Base-by-base conservation (phyloP, 2,329 filamentous ascomycete genomes). In the Nannizzia gypsea region DNA sequence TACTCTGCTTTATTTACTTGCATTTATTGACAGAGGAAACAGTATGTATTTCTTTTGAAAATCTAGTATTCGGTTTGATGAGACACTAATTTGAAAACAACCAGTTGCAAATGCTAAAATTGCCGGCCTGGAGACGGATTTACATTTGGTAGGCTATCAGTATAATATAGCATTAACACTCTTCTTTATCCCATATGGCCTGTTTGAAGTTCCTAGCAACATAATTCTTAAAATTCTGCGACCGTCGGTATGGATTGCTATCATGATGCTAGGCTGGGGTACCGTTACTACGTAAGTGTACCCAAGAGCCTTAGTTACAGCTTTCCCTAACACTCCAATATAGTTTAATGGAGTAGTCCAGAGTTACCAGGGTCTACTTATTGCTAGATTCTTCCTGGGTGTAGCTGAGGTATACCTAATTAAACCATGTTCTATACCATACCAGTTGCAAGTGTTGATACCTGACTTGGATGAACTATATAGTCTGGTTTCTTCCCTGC, bases 21-120 rank as follows among this genome's bases (percentile, higher is more conserved):
- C 84, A 64, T 91, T 90, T 68, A 74, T 91, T 8, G 88, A 90
- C 68, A 78, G 87, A 70, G 77, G 73, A 61, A 59, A 74, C 17
- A 63, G 59, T 62, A 36, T 58, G 61, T 58, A 13, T 36, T 31
- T 15, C 3, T 15, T 59, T 57, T 38, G n/a, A n/a, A n/a, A n/a
- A 17, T 44, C n/a, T n/a, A n/a, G 48, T n/a, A 56, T 31, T 9
- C 34, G 3, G 9, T 36, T 56, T 44, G 3, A 22, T 22, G 28
- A 15, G 34, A n/a, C n/a, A 15, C 38, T 42, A 17, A 42, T n/a
- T 2, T 42, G 15, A 6, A n/a, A n/a, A n/a, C n/a, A 6, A 42
- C 13, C 31, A 63, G 63, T 75, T 55, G 72, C 72, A 40, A 74
- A 75, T 64, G 72, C 72, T 11, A 70, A 70, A 56, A 70, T 73